Evolutionary conservation across 1,284 basidiomycete species (phyloP).

Genomic region (Trichosporon faecale): DNA sequence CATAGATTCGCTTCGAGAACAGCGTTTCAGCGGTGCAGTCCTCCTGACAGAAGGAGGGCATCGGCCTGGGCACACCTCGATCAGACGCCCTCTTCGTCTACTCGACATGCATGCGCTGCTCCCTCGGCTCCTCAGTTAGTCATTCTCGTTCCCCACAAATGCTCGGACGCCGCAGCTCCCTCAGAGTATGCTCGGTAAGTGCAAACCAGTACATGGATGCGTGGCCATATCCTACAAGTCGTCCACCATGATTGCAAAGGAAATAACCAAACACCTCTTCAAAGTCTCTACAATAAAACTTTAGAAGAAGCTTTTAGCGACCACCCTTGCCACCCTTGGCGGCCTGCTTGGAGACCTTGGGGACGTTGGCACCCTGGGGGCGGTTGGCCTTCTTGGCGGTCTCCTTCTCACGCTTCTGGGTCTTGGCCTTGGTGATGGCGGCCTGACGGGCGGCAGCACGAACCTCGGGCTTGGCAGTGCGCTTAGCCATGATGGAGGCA

Average conservation of each 20-base stretch:
- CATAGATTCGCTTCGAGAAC: background rate
- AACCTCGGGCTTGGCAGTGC: conserved; percentile 84
- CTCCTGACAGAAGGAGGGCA: too few species aligned
- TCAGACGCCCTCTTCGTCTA: too few species aligned
- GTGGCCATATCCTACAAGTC: conserved; percentile 31
- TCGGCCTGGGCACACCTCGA: background rate
- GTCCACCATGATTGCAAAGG: conserved; percentile 15
- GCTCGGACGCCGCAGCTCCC: background rate
- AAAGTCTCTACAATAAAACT: conserved; percentile 10
- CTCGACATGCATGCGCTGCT: too few species aligned
- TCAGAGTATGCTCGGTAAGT: conserved; percentile 4
- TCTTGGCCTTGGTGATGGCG: conserved; percentile 88
- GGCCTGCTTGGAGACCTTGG: conserved; percentile 91
- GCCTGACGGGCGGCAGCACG: conserved; percentile 75
- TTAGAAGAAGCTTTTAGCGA: conserved; percentile 37
- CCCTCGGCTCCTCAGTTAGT: background rate
- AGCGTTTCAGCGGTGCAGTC: too few species aligned
- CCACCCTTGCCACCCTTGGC: conserved; percentile 73
- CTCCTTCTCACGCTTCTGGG: conserved; percentile 95
- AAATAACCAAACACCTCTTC: conserved; percentile 14
- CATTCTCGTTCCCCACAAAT: background rate
- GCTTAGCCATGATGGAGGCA: conserved; percentile 80
- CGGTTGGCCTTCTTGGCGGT: conserved; percentile 73
- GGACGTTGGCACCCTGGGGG: conserved; percentile 60
- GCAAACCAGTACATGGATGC: conserved; percentile 28